phyloP scores from a whole-genome alignment of 2,329 filamentous ascomycete species.

The Colletotrichum salicis region DNA sequence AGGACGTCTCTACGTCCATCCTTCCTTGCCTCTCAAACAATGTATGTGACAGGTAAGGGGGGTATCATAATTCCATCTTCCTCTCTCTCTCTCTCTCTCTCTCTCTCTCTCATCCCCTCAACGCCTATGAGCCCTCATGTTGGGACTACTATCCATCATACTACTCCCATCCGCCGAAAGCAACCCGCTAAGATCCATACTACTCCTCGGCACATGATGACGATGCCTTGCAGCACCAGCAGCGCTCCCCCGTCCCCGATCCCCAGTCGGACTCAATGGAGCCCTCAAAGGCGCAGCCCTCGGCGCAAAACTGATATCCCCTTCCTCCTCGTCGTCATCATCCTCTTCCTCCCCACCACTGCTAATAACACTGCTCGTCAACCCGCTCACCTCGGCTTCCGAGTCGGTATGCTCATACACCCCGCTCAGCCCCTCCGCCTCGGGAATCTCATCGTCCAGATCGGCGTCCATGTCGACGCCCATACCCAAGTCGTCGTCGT shows the following conservation, averaged over 20 bases:
- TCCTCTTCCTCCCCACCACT: conserved; percentile 37
- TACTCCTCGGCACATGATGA: conserved; percentile 49
- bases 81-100: conserved; percentile 10
- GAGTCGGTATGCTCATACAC: conserved; percentile 84
- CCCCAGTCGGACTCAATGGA: conserved; percentile 51
- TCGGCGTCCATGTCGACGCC: conserved; percentile 76
- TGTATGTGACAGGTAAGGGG: neutral
- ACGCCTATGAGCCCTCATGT: conserved; percentile 50
- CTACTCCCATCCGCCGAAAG: conserved; percentile 69
- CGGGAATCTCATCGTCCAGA: conserved; percentile 77
- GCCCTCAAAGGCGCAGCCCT: conserved; percentile 45
- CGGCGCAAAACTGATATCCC: conserved; percentile 53
- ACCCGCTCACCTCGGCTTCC: conserved; percentile 68
- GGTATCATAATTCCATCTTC: conserved; percentile 27
- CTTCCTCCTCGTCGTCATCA: conserved; percentile 38
- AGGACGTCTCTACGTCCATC: neutral
- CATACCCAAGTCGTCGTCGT: conserved; percentile 63
- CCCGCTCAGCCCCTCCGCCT: conserved; percentile 62
- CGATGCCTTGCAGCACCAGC: neutral
- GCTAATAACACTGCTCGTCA: conserved; percentile 51
- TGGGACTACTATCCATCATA: conserved; percentile 65
- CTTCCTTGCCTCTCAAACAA: neutral
- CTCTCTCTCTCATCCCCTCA: conserved; percentile 27
- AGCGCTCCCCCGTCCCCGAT: conserved; percentile 40
- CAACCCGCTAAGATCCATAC: conserved; percentile 67